Evolutionary conservation across 345 rosid species (phyloP), one percentile per base, ranked within the genome.

Genomic region (Sisymbrium irio): DNA sequence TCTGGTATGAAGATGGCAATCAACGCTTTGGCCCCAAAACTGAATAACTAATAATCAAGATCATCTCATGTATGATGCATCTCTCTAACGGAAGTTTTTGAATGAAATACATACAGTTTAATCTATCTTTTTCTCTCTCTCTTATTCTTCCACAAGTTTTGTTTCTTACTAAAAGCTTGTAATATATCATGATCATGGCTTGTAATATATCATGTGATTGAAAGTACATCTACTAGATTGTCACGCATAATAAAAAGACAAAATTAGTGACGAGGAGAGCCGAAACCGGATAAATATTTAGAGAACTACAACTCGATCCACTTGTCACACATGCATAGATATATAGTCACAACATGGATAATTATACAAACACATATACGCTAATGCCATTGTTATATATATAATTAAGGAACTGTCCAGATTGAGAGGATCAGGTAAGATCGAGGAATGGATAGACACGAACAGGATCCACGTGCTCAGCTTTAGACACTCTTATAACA

Each of bases 201-300:
- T 65, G 46, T 49, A 36, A 45, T 45, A 12, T 5, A 30, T 42
- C 42, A 56, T 44, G 35, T 4, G 20, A 68, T 39, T 36, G n/a
- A 19, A 36, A 20, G 17, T 36, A 19, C 22, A 30, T 72, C 22
- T 17, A 15, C 35, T 5, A 12, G 3, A 32, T 19, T 13, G 9
- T 72, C 49, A 19, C 69, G n/a, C n/a, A n/a, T n/a, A n/a, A 61
- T 17, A 14, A 27, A 15, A 49, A 12, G 71, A 70, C 76, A 63
- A 63, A 69, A 69, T 37, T 45, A 28, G 65, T 77, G 80, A 76
- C 71, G 80, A 70, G 71, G 80, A 76, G 55, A 76, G 18, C n/a
- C 39, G 71, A 55, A 70, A 63, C 37, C 66, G 66, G 50, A 22
- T 35, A 41, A 17, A 27, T 28, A 44, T 53, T 40, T 13, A 68